Base-by-base conservation (phyloP, 2,329 filamentous ascomycete species). In the Lasiodiplodia citricola region DNA sequence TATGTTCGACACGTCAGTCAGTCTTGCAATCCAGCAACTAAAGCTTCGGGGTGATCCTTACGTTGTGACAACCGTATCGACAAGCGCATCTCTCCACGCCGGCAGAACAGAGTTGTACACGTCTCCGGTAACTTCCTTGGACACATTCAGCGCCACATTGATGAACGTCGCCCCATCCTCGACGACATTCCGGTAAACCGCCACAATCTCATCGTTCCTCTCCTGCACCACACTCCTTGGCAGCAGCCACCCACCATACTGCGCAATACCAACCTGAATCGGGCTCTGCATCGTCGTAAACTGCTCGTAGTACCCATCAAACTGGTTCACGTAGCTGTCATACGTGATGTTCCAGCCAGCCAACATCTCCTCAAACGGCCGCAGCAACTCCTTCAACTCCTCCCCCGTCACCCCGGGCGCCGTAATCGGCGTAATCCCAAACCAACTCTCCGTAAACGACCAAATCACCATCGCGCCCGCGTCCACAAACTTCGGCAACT, bases 211-310 rank as follows among this genome's bases (percentile, higher is more conserved):
- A 21, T 70, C 68, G 37, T 76, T 75, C 10, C 23, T 25, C 16
- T 3, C 28, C 35, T 23, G 11, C 16, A 64, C 60, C 11, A 64
- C 44, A 28, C 47, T 54, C n/a, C 70, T 38, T 35, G 68, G 54
- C 7, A 74, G n/a, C 41, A 74, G 64, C 23, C 67, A 66, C 16
- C 71, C 71, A 21, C 75, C 75, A n/a, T 70, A 64, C 18, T 75
- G 75, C 2, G 75, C 70, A 21, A 75, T 75, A 13, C 75, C 75
- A 16, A 74, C 67, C 69, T 76, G 75, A 54, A 65, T 69, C 23
- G 72, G 70, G 13, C 28, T 64, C 60, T 64, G 60, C 60, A 64
- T 64, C 25, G 44, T 18, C 28, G 44, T 23, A 2, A 64, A 64
- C 60, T 64, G 60, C 10, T 28, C 25, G 44, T 64, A 52, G 31